A percentile compares a stretch with the other conserved stretches of the same genome.
phyloP scores from a whole-genome alignment of 768 basidiomycete genomes.

The Suillus weaverae region DNA sequence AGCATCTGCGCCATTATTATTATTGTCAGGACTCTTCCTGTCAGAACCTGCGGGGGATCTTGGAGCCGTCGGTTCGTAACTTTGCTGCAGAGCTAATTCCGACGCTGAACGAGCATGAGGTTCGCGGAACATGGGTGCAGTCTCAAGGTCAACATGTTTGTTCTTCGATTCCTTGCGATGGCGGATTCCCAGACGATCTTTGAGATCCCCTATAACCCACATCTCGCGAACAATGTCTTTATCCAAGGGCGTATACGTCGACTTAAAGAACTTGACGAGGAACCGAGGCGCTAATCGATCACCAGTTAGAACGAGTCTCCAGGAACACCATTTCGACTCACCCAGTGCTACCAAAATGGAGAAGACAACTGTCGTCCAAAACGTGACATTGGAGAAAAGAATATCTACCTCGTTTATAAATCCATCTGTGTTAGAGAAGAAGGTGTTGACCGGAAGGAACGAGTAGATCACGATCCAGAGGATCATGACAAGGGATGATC shows the following conservation, averaged over 20 bases:
- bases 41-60: conserved; percentile 29
- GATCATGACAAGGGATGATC: conserved; percentile 79
- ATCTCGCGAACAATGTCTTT: conserved; percentile 90
- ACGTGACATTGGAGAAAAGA: conserved; percentile 75
- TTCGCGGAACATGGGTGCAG: conserved; percentile 69
- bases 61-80: conserved; percentile 50
- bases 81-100: conserved; percentile 45
- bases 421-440: conserved; percentile 69
- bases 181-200: conserved; percentile 73
- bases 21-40: conserved; percentile 14
- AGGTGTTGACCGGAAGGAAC: conserved; percentile 68
- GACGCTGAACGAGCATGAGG: conserved; percentile 66
- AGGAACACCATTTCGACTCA: conserved; percentile 32
- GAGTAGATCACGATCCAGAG: conserved; percentile 91
- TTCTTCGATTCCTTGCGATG: conserved; percentile 58
- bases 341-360: conserved; percentile 71
- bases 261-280: conserved; percentile 67
- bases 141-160: conserved; percentile 48
- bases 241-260: conserved; percentile 79
- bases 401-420: conserved; percentile 73
- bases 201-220: conserved; percentile 83
- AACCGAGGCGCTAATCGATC: conserved; percentile 71
- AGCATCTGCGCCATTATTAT: conserved; percentile 4
- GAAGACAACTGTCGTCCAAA: conserved; percentile 80
- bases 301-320: conserved; percentile 10